Base-by-base conservation (phyloP, 1,284 basidiomycete species). In the Cutaneotrichosporon sp. region DNA sequence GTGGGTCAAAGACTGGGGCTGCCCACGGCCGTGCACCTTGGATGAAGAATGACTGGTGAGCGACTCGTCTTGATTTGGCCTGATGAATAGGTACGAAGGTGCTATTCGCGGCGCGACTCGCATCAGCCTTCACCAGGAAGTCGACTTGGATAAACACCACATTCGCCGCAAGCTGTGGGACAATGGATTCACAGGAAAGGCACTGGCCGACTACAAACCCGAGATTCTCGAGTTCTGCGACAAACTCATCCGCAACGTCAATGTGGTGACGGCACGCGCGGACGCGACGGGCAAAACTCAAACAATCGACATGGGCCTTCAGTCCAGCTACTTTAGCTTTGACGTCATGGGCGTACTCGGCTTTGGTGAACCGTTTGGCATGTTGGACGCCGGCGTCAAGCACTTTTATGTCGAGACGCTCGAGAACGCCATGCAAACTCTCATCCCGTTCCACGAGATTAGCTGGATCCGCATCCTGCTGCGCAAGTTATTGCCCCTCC, bases 351-450 rank as follows among this genome's bases (percentile, higher is more conserved):
- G 89, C 62, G 89, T 91, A 73, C 84, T 92, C 22, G 90, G 90
- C 0, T 93, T 93, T 70, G 92, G 92, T 10, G 85, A 86, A 13
- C 88, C 92, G 0, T 96, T 96, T 70, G 92, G 91, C 36, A 97
- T 97, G 92, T 83, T 96, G 63, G 77, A 86, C 60, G 85, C 87
- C 6, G 88, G 85, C 36, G 85, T 85, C 5, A 63, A 60, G 57
- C 62, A 63, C 57, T 59, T 59, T n/a, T 63, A 56, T 26, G 62
- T 63, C 22, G 21, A 36, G 34, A 63, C 62, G 7, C 62, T 63
- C 42, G 62, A 63, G 46, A 38, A 49, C 13, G 58, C 38, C 14
- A 63, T 63, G 62, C 42, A 49, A 40, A 21, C 42, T 5, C 42
- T 63, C 18, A 40, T 63, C 32, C 62, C 62, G 14, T 30, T 63